Base-by-base conservation (phyloP, 2,329 filamentous ascomycete species). In the Nannizzia gypsea region DNA sequence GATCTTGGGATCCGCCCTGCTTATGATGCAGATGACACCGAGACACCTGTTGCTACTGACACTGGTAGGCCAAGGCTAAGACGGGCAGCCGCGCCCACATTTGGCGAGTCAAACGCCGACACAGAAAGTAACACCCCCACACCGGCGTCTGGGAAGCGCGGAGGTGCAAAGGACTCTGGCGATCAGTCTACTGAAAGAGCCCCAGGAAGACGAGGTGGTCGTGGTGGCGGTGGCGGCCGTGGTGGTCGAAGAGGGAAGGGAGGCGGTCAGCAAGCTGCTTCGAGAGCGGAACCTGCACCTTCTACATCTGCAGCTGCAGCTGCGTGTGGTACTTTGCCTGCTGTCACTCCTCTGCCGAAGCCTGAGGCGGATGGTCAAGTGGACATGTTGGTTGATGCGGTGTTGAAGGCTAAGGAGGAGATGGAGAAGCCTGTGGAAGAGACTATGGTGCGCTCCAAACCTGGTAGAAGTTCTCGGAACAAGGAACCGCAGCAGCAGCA, bases 11-110 rank as follows among this genome's bases (percentile, higher is more conserved):
- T 74, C 31, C 74, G 73, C 54, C 71, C 74, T 8, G 72, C 75
- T 38, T 72, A 75, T 54, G 76, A 77, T 58, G 73, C 72, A 28
- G 76, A 77, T 31, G 76, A 77, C 42, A 70, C 73, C 54, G 62
- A 65, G 20, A 65, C 66, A 13, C 63, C 73, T 11, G 70, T 75
- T 44, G 76, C 79, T 34, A 80, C 77, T 9, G 77, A 80, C 60
- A 79, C 76, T 52, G 77, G 77, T 34, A 71, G 77, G 58, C 77
- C 77, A 22, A 71, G 77, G 58, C 77, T 77, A 22, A 71, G 75
- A 50, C 73, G 77, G 63, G 77, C 77, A 44, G 77, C 77, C 17
- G 77, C 77, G 2, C 77, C 77, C 6, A 78, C 76, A 0, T 80
- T 80, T 69, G 77, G 77, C 48, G 71, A 71, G 38, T 60, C 61